These are phyloP conservation scores for Citrullus amarus DNA, from an alignment of 306 rosid genomes.

Conservation along the genomic window DNA sequence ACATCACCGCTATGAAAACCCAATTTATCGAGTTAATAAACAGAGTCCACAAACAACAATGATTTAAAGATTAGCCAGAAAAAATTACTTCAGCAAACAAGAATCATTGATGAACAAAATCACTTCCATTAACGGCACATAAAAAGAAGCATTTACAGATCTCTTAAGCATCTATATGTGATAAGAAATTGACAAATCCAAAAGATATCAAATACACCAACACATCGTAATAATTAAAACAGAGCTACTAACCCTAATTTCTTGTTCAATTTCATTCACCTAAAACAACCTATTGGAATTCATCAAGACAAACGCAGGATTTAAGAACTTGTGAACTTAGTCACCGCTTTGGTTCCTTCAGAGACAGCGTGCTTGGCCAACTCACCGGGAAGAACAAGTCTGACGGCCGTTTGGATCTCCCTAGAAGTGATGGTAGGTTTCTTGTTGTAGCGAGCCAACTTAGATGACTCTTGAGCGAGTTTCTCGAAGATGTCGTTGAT, in stretches of 20 bases:
- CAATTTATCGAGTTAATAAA: too few species aligned
- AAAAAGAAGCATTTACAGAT: background rate
- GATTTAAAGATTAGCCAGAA: background rate
- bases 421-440: slow-evolving; percentile 62
- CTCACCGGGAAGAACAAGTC: slow-evolving; percentile 70
- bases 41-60: too few species aligned
- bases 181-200: background rate
- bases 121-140: background rate
- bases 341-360: slow-evolving; percentile 67
- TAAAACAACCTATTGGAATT: background rate
- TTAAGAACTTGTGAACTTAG: slow-evolving; percentile 58
- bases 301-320: background rate
- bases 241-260: background rate
- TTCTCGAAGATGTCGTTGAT: slow-evolving; percentile 75
- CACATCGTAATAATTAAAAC: background rate
- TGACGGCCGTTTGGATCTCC: slow-evolving; percentile 69
- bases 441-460: slow-evolving; percentile 57
- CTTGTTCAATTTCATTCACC: background rate
- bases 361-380: slow-evolving; percentile 75
- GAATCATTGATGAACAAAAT: background rate
- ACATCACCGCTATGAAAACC: too few species aligned
- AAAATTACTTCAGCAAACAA: background rate
- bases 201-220: background rate
- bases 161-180: background rate
- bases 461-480: slow-evolving; percentile 63